Evolutionary conservation across 345 rosid genomes (phyloP).

Genomic region (Capsella bursapastoris): DNA sequence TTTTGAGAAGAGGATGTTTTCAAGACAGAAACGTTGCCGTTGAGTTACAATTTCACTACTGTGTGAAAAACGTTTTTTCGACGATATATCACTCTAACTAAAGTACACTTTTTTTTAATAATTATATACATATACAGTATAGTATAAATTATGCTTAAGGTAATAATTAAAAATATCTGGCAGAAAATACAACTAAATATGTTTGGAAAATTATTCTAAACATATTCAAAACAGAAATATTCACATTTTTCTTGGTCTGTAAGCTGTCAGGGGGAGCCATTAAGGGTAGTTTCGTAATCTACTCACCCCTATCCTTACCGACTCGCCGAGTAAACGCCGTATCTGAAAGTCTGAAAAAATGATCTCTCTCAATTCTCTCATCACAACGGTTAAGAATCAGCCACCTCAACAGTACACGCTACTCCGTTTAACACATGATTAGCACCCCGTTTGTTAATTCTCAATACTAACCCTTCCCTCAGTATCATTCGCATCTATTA

Average conservation of each 20-base stretch:
- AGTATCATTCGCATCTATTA: conserved; percentile 38
- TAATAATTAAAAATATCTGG: neutral
- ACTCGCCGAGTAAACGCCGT: conserved; percentile 35
- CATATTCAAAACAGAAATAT: neutral
- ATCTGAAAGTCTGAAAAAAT: neutral
- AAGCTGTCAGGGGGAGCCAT: neutral
- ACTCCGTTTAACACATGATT: conserved; percentile 17
- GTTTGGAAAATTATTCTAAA: neutral
- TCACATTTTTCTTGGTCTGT: conserved; percentile 6
- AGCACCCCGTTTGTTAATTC: neutral
- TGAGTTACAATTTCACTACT: neutral
- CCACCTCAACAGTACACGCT: conserved; percentile 29
- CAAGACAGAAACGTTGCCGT: neutral
- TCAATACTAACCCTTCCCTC: conserved; percentile 17
- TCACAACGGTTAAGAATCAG: neutral
- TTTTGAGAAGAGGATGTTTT: neutral
- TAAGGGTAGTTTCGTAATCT: conserved; percentile 24
- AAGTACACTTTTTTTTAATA: too few species aligned
- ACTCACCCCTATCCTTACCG: neutral
- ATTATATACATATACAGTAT: too few species aligned
- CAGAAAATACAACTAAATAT: neutral
- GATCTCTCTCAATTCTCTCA: neutral
- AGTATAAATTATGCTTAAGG: too few species aligned
- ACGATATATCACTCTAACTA: too few species aligned
- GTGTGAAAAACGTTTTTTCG: neutral